Evolutionary conservation across 345 rosid species (phyloP), one percentile per base, ranked within the genome.

Genomic region (Brassica incana): DNA sequence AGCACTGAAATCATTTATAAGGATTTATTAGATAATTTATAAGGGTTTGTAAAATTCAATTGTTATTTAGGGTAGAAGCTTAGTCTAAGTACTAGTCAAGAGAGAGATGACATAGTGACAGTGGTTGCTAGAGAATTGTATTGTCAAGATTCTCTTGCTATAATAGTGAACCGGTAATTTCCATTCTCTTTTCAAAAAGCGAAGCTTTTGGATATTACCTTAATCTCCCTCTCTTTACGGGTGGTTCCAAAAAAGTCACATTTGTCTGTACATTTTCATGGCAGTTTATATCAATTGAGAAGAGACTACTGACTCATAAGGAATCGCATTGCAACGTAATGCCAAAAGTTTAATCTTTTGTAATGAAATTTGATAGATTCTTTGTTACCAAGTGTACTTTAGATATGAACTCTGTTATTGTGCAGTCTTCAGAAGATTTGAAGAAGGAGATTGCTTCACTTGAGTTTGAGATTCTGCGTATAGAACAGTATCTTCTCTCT

Each of bases 341-440:
- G 77, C 80, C 69, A 75, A 76, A 80, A 80, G 83, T 80, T 76
- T 76, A 68, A 61, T 60, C 16, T 73, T 79, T 78, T 48, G 54
- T 48, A 48, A 48, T 14, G 54, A 38, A 38, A 38, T 7, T 38
- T 38, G 43, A 38, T 8, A 38, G 43, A 38, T 8, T 38, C 43
- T 38, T 38, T 38, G 43, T 38, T 38, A 38, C 43, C 43, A 38
- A 38, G 27, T 38, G 10, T 38, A 38, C 11, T 72, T 10, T 12
- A 38, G 43, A 38, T 65, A 58, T 65, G 45, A 67, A 60, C 63
- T 67, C 0, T 66, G 56, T 38, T 38, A 38, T 38, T 85, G 85
- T 86, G 85, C 79, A 91, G 95, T 87, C 96, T 71, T 79, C 88
- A 69, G 83, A 75, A 63, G 92, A 85, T 74, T 83, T 93, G 80